Percentiles rank a stretch among this genome's conserved stretches.
These are phyloP conservation scores for Ceratobasidium sp. DNA, from an alignment of 1,284 basidiomycete species.

Conservation along the genomic window DNA sequence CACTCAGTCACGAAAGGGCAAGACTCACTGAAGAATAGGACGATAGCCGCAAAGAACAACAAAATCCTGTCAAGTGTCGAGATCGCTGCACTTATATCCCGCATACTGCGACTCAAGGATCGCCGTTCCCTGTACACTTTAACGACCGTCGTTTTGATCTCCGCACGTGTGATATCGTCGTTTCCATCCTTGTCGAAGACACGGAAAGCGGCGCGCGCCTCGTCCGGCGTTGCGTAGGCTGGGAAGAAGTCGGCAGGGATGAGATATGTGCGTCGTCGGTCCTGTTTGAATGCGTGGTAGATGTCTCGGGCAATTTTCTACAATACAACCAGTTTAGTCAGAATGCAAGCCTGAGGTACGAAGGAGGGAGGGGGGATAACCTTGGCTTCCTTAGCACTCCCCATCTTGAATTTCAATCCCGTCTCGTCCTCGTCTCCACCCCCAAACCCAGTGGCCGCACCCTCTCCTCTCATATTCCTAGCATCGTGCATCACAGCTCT, in stretches of 20 bases:
- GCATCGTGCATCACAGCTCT: slow-evolving; percentile 77
- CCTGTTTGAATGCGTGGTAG: slow-evolving; percentile 67
- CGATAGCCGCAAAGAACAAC: slow-evolving; percentile 67
- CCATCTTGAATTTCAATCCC: slow-evolving; percentile 51
- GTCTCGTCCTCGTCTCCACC: slow-evolving; percentile 48
- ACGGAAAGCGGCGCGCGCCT: slow-evolving; percentile 73
- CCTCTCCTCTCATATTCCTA: slow-evolving; percentile 69
- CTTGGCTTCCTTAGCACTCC: slow-evolving; percentile 71
- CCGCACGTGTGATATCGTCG: slow-evolving; percentile 78
- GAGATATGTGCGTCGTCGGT: slow-evolving; percentile 67
- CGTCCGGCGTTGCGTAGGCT: slow-evolving; percentile 67
- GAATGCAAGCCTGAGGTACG: background rate
- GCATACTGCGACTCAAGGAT: slow-evolving; percentile 75
- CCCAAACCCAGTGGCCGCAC: slow-evolving; percentile 54
- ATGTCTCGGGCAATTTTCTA: slow-evolving; percentile 74
- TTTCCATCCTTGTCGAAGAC: slow-evolving; percentile 82
- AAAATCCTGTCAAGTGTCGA: slow-evolving; percentile 70
- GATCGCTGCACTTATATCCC: slow-evolving; percentile 71
- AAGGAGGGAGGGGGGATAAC: slow-evolving; percentile 52
- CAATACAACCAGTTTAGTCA: background rate
- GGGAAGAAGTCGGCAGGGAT: slow-evolving; percentile 74
- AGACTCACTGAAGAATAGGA: slow-evolving; percentile 68
- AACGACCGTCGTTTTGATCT: slow-evolving; percentile 77
- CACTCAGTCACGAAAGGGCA: background rate
- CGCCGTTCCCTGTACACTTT: slow-evolving; percentile 81